Conservation (phyloP, 139 green algal species). For the Chlamydomonas sp. region DNA sequence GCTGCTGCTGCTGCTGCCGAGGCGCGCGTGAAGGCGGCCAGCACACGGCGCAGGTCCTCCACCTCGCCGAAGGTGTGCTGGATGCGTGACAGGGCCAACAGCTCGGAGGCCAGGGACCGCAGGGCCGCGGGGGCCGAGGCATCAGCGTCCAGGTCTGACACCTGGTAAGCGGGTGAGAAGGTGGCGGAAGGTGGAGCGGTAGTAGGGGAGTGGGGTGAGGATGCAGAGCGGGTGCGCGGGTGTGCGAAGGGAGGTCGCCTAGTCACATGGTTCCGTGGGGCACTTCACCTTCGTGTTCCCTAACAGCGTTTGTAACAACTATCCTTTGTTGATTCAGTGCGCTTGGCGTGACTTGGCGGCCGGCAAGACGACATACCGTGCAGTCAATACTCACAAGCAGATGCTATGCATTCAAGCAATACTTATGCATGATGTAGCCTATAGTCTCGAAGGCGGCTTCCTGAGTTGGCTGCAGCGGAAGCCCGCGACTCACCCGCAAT, state of each 20-base stretch:
- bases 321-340: too few species aligned
- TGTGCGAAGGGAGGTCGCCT: too few species aligned
- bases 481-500: background rate
- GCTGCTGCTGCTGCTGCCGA: background rate
- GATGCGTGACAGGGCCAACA: slow-evolving; percentile 31
- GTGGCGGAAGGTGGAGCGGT: background rate
- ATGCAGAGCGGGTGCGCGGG: background rate
- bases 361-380: too few species aligned
- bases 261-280: too few species aligned
- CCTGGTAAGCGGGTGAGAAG: background rate
- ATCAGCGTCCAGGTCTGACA: background rate
- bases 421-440: too few species aligned
- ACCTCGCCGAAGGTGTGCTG: slow-evolving; percentile 53
- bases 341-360: too few species aligned
- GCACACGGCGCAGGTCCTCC: slow-evolving; percentile 43
- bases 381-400: too few species aligned
- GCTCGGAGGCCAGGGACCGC: slow-evolving; percentile 23
- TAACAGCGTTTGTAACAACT: too few species aligned
- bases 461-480: background rate
- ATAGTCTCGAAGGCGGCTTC: too few species aligned
- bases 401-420: too few species aligned
- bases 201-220: background rate
- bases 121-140: background rate
- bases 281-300: too few species aligned
- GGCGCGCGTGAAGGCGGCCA: slow-evolving; percentile 21